phyloP scores from a whole-genome alignment of 495 filamentous ascomycete genomes.

The Neurospora hispaniola region DNA sequence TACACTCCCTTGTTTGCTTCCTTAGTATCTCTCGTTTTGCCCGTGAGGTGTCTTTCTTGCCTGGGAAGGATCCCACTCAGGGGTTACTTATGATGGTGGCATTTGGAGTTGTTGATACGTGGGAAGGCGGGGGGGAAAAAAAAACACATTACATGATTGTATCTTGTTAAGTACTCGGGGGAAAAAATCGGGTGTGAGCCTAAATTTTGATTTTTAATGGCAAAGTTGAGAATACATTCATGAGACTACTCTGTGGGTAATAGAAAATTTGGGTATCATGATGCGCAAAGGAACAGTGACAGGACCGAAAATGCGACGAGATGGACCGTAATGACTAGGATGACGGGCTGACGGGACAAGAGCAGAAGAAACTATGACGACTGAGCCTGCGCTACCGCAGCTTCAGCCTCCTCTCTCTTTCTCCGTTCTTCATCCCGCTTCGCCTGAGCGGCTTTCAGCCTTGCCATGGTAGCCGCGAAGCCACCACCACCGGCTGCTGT shows the following conservation, averaged over 20 bases:
- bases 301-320: background rate
- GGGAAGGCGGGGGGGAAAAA: no score
- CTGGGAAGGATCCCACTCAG: no score
- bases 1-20: no score
- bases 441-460: conserved; percentile 30
- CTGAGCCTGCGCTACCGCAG: conserved; percentile 10
- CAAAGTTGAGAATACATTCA: no score
- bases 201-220: no score
- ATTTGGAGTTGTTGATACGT: no score
- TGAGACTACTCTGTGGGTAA: background rate
- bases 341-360: background rate
- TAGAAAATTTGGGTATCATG: background rate
- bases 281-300: background rate
- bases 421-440: conserved; percentile 22
- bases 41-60: no score
- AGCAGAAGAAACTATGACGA: background rate
- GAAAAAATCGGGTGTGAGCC: no score
- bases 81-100: no score
- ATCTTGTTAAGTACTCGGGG: no score
- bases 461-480: conserved; percentile 30
- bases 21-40: no score
- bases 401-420: conserved; percentile 11
- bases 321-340: background rate
- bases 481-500: conserved; percentile 4
- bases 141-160: no score